Evolutionary conservation across 129 eudicot species (phyloP), one percentile per base, ranked within the genome.

Genomic region (Flaveria trinervia): DNA sequence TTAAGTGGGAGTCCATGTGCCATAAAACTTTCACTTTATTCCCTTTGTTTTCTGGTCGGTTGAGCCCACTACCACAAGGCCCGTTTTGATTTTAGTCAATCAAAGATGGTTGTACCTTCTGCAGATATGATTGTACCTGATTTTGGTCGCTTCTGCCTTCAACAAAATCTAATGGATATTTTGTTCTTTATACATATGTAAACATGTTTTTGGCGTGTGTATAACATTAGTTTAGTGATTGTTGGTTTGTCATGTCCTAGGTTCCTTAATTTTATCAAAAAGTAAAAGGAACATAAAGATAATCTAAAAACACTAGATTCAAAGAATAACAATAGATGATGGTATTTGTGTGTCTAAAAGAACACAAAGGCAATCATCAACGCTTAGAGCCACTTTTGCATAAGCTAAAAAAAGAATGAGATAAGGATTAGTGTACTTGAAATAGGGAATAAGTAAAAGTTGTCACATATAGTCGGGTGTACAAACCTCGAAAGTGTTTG

Each of bases 31-130:
- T 74, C 67, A 61, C 85, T 81, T 85, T 85, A 78, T 85, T 85
- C 88, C 75, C 72, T 81, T 82, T 85, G 86, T 78, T 85, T 82
- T 68, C 67, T 17, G 84, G 86, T 78, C 86, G 81, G 81, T 77
- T 15, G 74, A 82, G 85, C 85, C 85, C 81, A 81, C 85, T 68
- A 49, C 51, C 20, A 55, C 14, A n/a, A 43, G 84, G 71, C 80
- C 80, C 76, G 48, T 41, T 74, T 74, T 30, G 55, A 39, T 64
- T 79, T 51, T 65, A 71, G 8, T 72, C 79, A 73, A 51, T 68
- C 74, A 9, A 18, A n/a, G 39, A 73, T 48, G 18, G 13, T 13
- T 78, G 77, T 70, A 78, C 44, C 26, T 46, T 20, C 22, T 22
- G 80, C 80, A 28, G 49, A 6, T 18, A 17, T 20, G 17, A 7